Evolutionary conservation across 2,329 filamentous ascomycete genomes (phyloP), one percentile per base, ranked within the genome.

Genomic region (Verticillium longisporum): DNA sequence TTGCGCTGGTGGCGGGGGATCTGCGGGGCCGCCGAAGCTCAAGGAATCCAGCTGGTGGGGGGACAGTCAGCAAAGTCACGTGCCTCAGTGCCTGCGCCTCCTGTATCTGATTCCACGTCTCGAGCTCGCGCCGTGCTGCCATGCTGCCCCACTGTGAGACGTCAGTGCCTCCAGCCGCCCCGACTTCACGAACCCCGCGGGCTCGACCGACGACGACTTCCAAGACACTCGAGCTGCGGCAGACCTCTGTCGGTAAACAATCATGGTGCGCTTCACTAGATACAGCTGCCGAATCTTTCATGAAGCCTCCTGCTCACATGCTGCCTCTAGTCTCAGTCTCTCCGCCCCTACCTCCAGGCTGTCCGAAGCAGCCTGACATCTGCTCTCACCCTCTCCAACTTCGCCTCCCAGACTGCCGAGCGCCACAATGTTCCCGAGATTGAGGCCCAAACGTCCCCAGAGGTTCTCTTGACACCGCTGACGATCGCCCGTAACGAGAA

Each of bases 381-480:
- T 66, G 94, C 95, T 67, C 88, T 99, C 68, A 94, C 92, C 62
- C 85, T 96, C 62, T 94, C 92, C 75, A 96, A 99, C 83, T 99
- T 99, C 77, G 94, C 95, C 65, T 98, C 94, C 57, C 95, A 99
- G 79, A 92, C 91, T 55, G 91, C 93, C 60, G 96, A 99, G 81
- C 85, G 95, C 69, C 95, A 98, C 80, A 99, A 99, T 81, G 94
- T 98, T 55, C 95, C 95, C 64, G 95, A 99, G 76, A 90, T 99
- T 70, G 95, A 99, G 81, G 93, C 94, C 53, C 87, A 88, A 67
- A 92, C 89, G 59, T 97, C 93, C 0, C 95, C 96, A 26, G 95
- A 99, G 82, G 89, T 98, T 63, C 84, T 99, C 26, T 83, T 99
- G 63, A 96, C 95, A 71, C 93, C 94, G 18, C 80, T 99, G 66